Base-by-base conservation (phyloP, 2,329 filamentous ascomycete genomes). In the Aspergillus sp. region DNA sequence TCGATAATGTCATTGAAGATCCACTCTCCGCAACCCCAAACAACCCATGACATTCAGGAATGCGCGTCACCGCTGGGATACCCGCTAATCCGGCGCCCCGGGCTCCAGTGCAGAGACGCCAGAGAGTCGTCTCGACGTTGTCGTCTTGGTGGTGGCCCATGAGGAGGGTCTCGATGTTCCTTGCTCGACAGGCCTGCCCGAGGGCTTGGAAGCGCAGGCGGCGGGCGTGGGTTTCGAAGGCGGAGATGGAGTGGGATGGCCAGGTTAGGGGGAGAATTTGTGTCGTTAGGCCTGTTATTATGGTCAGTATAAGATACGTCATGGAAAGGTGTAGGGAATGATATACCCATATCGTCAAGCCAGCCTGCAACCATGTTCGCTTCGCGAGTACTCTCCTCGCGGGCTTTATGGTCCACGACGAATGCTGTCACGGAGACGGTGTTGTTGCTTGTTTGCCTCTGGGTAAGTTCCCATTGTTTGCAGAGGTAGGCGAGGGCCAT, bases 141-240 rank as follows among this genome's bases (percentile, higher is more conserved):
- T 99, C 95, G 70, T 97, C 93, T 63, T 84, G 81, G 73, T 99
- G 95, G 72, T 99, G 95, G 3, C 89, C 95, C 27, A 96, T 79
- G 41, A 97, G 83, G 1, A 98, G 73, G 19, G 85, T 84, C 4
- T 75, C 77, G 3, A 90, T 84, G 0, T 77, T 72, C 5, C 78
- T 66, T 1, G 77, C 72, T 15, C 75, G 74, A 71, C 90, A 92
- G 7, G 83, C 81, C 13, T 68, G 71, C 0, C 90, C 93, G 1
- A 98, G 75, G 0, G 82, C 79, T 62, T 86, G 88, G 74, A 93
- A 98, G 13, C 95, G 87, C 36, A 89, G 80, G 21, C 77, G 84
- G 23, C 95, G 87, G 6, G 94, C 94, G 21, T 87, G 72, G 3
- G 87, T 89, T 77, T 98, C 95, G 66, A 97, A 84, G 63, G 90